phyloP scores from a whole-genome alignment of 345 rosid species.

The Raphanus sativus region DNA sequence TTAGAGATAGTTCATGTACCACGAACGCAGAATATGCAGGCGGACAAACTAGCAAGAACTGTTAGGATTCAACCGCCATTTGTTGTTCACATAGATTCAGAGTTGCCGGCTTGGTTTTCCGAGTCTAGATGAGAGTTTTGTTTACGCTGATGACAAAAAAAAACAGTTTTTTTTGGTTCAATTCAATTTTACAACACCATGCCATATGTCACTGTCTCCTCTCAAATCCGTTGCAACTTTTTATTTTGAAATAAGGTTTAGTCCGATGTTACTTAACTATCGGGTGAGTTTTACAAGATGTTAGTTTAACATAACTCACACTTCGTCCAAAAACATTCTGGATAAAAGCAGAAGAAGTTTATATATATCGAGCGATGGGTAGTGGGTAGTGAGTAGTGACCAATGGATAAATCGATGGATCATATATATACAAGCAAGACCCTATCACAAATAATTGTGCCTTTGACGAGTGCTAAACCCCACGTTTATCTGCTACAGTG shows the following conservation, averaged over 20 bases:
- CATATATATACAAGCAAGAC: background rate
- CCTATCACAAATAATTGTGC: slow-evolving; percentile 22
- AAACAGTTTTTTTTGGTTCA: background rate
- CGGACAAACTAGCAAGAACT: too few relatives aligned
- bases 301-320: background rate
- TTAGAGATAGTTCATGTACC: too few relatives aligned
- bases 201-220: background rate
- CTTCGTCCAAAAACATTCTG: background rate
- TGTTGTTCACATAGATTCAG: too few relatives aligned
- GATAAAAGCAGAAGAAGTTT: background rate
- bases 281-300: background rate
- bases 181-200: background rate
- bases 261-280: background rate
- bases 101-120: too few relatives aligned
- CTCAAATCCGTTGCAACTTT: background rate
- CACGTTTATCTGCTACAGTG: slow-evolving; percentile 11
- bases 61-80: too few relatives aligned
- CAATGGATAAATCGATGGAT: background rate
- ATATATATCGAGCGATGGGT: background rate
- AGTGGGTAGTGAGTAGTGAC: background rate
- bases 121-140: too few relatives aligned
- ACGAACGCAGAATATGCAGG: too few relatives aligned
- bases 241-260: background rate
- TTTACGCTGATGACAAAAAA: too few relatives aligned
- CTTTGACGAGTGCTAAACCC: slow-evolving; percentile 18